Conservation (phyloP, 257 asterid species). For the Solanum pinnatisectum region DNA sequence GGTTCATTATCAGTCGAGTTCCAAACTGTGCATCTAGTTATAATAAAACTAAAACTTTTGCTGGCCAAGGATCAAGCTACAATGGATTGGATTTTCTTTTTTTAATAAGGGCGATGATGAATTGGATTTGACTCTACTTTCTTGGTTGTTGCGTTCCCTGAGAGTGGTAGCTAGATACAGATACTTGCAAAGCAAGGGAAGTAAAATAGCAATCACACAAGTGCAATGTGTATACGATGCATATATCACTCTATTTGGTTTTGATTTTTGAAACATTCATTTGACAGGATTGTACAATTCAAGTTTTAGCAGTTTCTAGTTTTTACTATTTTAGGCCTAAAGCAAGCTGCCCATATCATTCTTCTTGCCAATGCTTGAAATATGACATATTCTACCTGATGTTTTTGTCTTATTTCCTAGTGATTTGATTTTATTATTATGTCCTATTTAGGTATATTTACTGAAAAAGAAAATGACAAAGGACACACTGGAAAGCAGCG, state of each 20-base stretch:
- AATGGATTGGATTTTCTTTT: not conserved
- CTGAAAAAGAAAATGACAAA: conserved; percentile 26
- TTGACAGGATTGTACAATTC: not conserved
- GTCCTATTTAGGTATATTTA: conserved; percentile 36
- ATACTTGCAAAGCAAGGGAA: not conserved
- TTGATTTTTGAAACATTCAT: not conserved
- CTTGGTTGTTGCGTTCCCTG: not conserved
- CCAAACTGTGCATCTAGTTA: not conserved
- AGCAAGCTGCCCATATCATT: not conserved
- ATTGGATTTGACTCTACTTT: not conserved
- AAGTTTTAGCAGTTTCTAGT: not conserved
- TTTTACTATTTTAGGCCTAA: not conserved
- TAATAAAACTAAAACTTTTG: not conserved
- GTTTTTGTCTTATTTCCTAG: not conserved
- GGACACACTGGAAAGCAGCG: conserved; percentile 1
- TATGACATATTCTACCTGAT: not conserved
- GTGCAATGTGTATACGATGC: not conserved
- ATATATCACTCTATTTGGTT: not conserved
- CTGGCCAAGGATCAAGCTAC: not conserved
- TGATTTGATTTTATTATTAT: not conserved
- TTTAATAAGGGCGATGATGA: not conserved
- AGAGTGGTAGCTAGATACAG: not conserved
- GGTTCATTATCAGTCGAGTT: not conserved
- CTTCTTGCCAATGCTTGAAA: not conserved
- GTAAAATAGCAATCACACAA: not conserved